Evolutionary conservation across 2,329 filamentous ascomycete species (phyloP).

Genomic region (Ilyonectria mors-panacis): DNA sequence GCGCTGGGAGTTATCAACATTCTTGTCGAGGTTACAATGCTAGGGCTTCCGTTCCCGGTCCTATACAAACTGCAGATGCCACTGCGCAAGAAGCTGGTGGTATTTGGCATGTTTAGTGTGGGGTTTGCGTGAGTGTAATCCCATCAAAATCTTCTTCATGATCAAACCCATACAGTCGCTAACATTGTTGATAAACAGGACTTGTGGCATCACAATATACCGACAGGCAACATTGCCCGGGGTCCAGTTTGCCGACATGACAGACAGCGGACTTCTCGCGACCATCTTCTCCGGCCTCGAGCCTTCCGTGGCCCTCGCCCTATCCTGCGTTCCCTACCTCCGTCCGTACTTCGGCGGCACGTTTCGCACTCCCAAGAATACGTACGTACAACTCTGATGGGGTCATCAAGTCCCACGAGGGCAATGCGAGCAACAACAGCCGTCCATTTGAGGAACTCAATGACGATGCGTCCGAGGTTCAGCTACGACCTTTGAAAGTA

Average conservation of each 20-base stretch:
- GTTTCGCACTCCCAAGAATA: not conserved
- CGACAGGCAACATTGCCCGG: not conserved
- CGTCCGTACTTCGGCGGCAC: constrained; percentile 4
- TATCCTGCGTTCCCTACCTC: constrained; percentile 14
- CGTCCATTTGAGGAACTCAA: constrained; percentile 13
- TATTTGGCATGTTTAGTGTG: constrained; percentile 7
- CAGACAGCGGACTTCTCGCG: constrained; percentile 19
- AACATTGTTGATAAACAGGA: not conserved
- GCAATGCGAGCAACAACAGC: not conserved
- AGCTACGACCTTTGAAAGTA: not conserved
- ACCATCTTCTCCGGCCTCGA: constrained; percentile 21
- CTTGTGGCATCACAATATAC: constrained; percentile 6
- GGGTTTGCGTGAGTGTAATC: constrained; percentile 1
- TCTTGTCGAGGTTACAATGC: not conserved
- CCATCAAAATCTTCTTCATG: not conserved
- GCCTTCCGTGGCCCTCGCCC: constrained; percentile 19
- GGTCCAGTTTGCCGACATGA: constrained; percentile 17
- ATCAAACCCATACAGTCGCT: not conserved
- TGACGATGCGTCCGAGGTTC: constrained; percentile 7
- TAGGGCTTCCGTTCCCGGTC: not conserved
- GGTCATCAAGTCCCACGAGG: not conserved
- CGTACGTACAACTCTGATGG: not conserved
- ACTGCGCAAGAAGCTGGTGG: constrained; percentile 8
- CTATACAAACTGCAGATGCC: constrained; percentile 9
- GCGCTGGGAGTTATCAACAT: constrained; percentile 8